Base-by-base conservation (phyloP, 441 rosid genomes). In the Populus hybrid region DNA sequence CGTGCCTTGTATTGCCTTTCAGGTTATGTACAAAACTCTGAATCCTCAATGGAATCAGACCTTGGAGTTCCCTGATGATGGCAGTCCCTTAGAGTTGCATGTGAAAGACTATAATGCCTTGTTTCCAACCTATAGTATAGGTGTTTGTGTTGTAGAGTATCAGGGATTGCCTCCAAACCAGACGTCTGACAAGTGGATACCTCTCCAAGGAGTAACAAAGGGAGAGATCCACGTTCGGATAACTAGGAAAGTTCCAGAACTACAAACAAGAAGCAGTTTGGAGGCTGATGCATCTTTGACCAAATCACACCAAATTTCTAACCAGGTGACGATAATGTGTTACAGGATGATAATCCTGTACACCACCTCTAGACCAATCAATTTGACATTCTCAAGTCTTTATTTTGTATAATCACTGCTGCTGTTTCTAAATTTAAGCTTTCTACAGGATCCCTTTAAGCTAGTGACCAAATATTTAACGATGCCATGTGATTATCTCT, bases 161-260 rank as follows among this genome's bases (percentile, higher is more conserved):
- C 97, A 90, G 82, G 77, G 92, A 65, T 80, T 96, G 83, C 94
- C 97, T 69, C 91, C 95, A 67, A 94, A 96, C 77, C 84, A 92
- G 81, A 85, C 87, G 81, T 84, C 90, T 0, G 98, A 95, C 83
- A 95, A 92, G 85, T 96, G 99, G 99, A 94, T 96, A 84, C 98
- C 98, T 35, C 97, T 96, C 76, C 98, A 94, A 86, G 98, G 98
- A 71, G 99, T 96, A 78, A 94, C 74, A 76, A 86, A 78, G 67
- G 99, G 98, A 16, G 99, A 96, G 87, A 89, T 96, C 81, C 99
- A 85, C 46, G 59, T 96, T 65, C 95, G 82, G 77, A 84, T 94
- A 63, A 92, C 97, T 20, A 87, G 95, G 85, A 92, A 86, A 88
- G 81, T 94, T 87, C 90, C 93, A 0, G 95, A 90, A 76, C 54